Evolutionary conservation across 345 rosid genomes (phyloP).

Genomic region (Kandelia obovata): DNA sequence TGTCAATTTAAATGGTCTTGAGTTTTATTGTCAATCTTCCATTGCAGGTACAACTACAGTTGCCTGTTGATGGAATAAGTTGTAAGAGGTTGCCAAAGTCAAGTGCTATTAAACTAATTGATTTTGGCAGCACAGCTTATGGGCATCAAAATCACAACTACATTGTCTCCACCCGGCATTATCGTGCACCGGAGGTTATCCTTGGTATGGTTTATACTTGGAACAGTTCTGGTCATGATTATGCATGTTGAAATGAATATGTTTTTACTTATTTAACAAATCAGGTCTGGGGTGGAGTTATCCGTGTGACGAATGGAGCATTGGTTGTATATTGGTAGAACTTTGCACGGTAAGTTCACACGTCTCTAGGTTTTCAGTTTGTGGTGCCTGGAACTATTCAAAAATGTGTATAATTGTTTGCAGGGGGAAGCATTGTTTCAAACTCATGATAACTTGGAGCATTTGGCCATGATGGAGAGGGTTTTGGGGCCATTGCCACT

Average conservation of each 20-base stretch:
- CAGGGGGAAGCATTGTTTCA: conserved; percentile 80
- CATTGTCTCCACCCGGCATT: conserved; percentile 70
- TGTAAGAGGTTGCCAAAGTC: conserved; percentile 66
- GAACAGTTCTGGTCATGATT: neutral
- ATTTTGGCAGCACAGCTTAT: conserved; percentile 70
- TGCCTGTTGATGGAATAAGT: conserved; percentile 30
- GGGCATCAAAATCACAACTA: conserved; percentile 55
- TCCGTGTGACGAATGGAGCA: conserved; percentile 72
- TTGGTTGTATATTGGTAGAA: conserved; percentile 67
- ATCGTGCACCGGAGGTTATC: conserved; percentile 76
- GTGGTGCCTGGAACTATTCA: neutral
- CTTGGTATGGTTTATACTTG: conserved; percentile 39
- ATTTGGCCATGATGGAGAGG: conserved; percentile 76
- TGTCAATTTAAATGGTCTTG: neutral
- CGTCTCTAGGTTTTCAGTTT: neutral
- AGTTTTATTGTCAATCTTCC: conserved; percentile 7
- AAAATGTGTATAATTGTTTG: neutral
- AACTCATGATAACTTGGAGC: conserved; percentile 71
- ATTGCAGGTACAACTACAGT: conserved; percentile 35
- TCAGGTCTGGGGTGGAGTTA: conserved; percentile 72
- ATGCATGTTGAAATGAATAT: conserved; percentile 6
- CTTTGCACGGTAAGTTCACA: conserved; percentile 53
- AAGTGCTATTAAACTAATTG: conserved; percentile 68
- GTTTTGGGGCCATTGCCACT: conserved; percentile 62
- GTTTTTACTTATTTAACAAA: conserved; percentile 15